phyloP scores from a whole-genome alignment of 1,139 yeast species.

The Lodderomyces metapsilosis region DNA sequence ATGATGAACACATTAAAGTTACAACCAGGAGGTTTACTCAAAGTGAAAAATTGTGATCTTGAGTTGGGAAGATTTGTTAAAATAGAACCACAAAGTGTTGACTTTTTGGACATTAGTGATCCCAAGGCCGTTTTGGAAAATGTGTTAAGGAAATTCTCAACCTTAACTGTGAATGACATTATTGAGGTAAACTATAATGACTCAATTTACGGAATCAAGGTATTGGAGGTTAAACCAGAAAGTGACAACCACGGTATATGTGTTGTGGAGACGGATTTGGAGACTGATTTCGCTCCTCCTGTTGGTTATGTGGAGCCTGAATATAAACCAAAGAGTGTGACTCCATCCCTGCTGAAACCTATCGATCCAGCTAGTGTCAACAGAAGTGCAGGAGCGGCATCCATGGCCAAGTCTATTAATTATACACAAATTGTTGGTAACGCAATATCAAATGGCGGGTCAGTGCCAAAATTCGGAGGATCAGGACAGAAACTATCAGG shows the following conservation, averaged over 20 bases:
- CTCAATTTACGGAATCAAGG: conserved; percentile 73
- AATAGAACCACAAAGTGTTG: conserved; percentile 92
- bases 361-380: conserved; percentile 37
- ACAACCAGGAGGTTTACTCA: conserved; percentile 76
- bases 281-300: conserved; percentile 98
- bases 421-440: conserved; percentile 59
- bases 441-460: conserved; percentile 21
- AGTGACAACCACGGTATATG: conserved; percentile 66
- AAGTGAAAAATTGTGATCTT: conserved; percentile 73
- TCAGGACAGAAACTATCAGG: conserved; percentile 77
- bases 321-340: conserved; percentile 37
- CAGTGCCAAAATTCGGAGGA: conserved; percentile 47
- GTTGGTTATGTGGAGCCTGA: conserved; percentile 96
- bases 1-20: conserved; percentile 79
- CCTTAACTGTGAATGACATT: conserved; percentile 80
- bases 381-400: conserved; percentile 55
- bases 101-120: conserved; percentile 88
- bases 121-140: conserved; percentile 97
- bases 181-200: conserved; percentile 86
- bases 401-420: conserved; percentile 78
- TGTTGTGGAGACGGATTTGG: conserved; percentile 95
- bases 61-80: conserved; percentile 88
- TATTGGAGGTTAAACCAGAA: conserved; percentile 86
- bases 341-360: conserved; percentile 31
- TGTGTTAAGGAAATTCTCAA: conserved; percentile 84